A percentile compares a stretch with the other conserved stretches of the same genome.
Evolutionary conservation across 2,329 filamentous ascomycete genomes (phyloP).

Genomic region (Peltaster fructicola): DNA sequence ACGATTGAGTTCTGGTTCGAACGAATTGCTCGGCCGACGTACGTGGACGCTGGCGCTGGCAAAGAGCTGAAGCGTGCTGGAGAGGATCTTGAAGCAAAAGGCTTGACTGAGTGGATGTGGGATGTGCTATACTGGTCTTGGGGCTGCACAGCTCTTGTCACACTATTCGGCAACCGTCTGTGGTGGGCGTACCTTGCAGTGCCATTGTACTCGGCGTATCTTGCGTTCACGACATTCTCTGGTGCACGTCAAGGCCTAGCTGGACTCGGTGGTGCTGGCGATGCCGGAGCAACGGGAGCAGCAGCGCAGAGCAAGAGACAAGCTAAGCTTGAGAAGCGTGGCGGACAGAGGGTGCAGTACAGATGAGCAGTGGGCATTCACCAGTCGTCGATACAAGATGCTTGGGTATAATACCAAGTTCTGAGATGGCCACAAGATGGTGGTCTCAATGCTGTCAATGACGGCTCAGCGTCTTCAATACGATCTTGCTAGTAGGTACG

Average conservation of each 20-base stretch:
- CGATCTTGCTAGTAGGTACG: too few relatives aligned
- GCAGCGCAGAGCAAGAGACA: slow-evolving; percentile 31
- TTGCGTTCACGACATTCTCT: slow-evolving; percentile 29
- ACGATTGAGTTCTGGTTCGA: slow-evolving; percentile 77
- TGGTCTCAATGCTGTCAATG: too few relatives aligned
- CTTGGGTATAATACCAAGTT: too few relatives aligned
- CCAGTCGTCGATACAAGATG: too few relatives aligned
- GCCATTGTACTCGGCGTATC: slow-evolving; percentile 29
- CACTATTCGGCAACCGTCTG: slow-evolving; percentile 63
- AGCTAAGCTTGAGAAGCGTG: slow-evolving; percentile 34
- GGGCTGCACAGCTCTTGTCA: slow-evolving; percentile 53
- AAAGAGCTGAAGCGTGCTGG: slow-evolving; percentile 56
- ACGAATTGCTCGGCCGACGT: slow-evolving; percentile 60
- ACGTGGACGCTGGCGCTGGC: slow-evolving; percentile 37
- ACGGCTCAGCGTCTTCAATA: too few relatives aligned
- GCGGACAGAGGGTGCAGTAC: slow-evolving; percentile 31
- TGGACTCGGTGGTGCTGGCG: slow-evolving; percentile 20
- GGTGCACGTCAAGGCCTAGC: slow-evolving; percentile 26
- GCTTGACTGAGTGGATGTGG: slow-evolving; percentile 96
- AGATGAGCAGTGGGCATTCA: too few relatives aligned
- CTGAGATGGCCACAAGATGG: too few relatives aligned
- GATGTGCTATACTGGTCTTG: slow-evolving; percentile 93
- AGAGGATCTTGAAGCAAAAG: slow-evolving; percentile 73
- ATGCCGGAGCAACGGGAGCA: slow-evolving; percentile 8
- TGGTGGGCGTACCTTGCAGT: slow-evolving; percentile 44